Conservation (phyloP, 225 moss, liverwort and hornwort species). For the Antitrichia curtipendula region DNA sequence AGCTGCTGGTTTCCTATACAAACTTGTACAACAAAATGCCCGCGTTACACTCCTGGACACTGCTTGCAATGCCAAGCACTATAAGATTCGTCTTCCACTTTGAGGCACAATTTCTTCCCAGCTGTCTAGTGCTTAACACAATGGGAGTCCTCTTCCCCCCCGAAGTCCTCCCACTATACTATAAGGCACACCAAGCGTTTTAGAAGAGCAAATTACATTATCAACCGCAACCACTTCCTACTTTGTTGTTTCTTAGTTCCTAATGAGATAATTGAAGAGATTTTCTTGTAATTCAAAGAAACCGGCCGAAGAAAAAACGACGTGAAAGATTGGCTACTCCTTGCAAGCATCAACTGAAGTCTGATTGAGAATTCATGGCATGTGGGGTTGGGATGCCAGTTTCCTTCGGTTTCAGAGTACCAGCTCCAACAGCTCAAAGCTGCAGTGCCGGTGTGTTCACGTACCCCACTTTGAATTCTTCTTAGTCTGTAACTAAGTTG, state of each 20-base stretch:
- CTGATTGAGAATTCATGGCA: background rate
- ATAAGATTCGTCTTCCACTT: too few species aligned
- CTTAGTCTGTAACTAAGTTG: background rate
- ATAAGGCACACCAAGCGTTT: background rate
- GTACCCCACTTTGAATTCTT: background rate
- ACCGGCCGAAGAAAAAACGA: background rate
- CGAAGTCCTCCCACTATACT: too few species aligned
- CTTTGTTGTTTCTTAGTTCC: background rate
- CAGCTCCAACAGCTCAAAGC: conserved; percentile 23
- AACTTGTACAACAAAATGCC: too few species aligned
- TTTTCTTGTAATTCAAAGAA: background rate
- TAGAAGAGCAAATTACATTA: background rate
- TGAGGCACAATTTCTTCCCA: too few species aligned
- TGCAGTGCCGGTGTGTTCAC: conserved; percentile 12
- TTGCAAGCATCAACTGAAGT: background rate
- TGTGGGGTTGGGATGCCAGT: conserved; percentile 9
- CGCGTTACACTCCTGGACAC: too few species aligned
- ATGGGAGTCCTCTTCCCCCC: too few species aligned
- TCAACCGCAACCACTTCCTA: background rate
- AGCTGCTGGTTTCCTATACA: too few species aligned
- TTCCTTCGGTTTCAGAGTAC: conserved; percentile 24
- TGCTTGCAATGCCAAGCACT: too few species aligned
- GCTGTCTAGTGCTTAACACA: too few species aligned
- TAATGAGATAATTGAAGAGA: background rate
- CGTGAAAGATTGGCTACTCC: background rate